Evolutionary conservation across 1,139 yeast species (phyloP).

Genomic region (Yamadazyma oceani): DNA sequence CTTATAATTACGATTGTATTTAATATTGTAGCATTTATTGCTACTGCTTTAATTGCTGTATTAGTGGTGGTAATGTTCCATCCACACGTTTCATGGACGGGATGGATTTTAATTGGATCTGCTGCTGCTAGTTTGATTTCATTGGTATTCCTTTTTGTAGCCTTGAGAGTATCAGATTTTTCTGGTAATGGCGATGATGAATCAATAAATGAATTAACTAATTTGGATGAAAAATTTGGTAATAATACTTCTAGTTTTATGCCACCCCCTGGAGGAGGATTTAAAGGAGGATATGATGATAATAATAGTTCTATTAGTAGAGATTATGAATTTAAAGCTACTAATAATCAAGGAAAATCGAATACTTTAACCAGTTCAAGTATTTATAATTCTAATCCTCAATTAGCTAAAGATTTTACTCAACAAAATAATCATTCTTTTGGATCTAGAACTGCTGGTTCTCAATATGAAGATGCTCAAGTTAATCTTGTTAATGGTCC

Average conservation of each 20-base stretch:
- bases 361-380: conserved; percentile 20
- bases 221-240: conserved; percentile 20
- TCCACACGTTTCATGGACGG: conserved; percentile 66
- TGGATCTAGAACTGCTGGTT: conserved; percentile 14
- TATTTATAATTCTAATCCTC: conserved; percentile 36
- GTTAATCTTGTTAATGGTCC: conserved; percentile 30
- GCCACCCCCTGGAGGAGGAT: conserved; percentile 4
- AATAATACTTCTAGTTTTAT: conserved; percentile 4
- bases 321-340: conserved; percentile 28
- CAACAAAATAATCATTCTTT: conserved; percentile 15
- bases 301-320: conserved; percentile 24
- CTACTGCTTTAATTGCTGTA: conserved; percentile 52
- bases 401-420: conserved; percentile 37
- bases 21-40: conserved; percentile 47
- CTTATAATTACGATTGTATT: conserved; percentile 28
- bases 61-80: conserved; percentile 56
- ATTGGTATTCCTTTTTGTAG: conserved; percentile 26
- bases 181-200: conserved; percentile 27
- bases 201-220: conserved; percentile 10
- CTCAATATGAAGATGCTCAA: conserved; percentile 20
- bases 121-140: conserved; percentile 54
- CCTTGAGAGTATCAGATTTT: conserved; percentile 16
- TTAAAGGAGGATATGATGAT: conserved; percentile 9
- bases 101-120: conserved; percentile 68
- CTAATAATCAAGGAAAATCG: conserved; percentile 6